These are phyloP conservation scores for Lupinus albus DNA, from an alignment of 306 rosid genomes.

Conservation along the genomic window DNA sequence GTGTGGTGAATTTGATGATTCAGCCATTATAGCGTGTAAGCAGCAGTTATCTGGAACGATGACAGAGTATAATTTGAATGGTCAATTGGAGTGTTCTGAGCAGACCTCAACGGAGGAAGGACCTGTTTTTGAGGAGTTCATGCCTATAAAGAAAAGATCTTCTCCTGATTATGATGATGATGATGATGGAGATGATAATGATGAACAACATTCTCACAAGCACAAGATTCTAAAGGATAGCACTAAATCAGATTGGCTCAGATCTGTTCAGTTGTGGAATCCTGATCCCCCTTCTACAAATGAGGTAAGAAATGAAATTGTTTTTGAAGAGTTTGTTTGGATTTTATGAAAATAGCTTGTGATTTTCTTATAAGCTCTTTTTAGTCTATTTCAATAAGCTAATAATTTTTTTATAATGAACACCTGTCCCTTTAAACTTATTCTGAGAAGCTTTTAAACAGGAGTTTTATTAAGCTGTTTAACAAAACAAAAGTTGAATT, in stretches of 20 bases:
- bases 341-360: no score
- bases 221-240: slow-evolving; percentile 28
- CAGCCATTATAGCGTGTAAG: slow-evolving; percentile 75
- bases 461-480: no score
- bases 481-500: slow-evolving; percentile 1
- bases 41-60: slow-evolving; percentile 62
- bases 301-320: slow-evolving; percentile 49
- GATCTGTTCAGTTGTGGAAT: slow-evolving; percentile 90
- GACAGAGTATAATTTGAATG: slow-evolving; percentile 64
- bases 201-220: slow-evolving; percentile 45
- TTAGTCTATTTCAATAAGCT: no score
- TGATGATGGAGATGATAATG: slow-evolving; percentile 19
- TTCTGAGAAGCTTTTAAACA: no score
- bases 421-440: no score
- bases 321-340: no score
- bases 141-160: slow-evolving; percentile 62
- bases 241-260: slow-evolving; percentile 79
- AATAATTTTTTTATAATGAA: no score
- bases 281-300: slow-evolving; percentile 52
- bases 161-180: slow-evolving; percentile 43
- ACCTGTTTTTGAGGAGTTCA: slow-evolving; percentile 78
- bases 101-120: slow-evolving; percentile 73
- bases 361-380: no score
- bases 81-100: slow-evolving; percentile 79
- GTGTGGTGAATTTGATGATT: background rate